A percentile compares a stretch with the other conserved stretches of the same genome.
These are phyloP conservation scores for Dipteronia dyeriana DNA, from an alignment of 345 rosid species.

Conservation along the genomic window DNA sequence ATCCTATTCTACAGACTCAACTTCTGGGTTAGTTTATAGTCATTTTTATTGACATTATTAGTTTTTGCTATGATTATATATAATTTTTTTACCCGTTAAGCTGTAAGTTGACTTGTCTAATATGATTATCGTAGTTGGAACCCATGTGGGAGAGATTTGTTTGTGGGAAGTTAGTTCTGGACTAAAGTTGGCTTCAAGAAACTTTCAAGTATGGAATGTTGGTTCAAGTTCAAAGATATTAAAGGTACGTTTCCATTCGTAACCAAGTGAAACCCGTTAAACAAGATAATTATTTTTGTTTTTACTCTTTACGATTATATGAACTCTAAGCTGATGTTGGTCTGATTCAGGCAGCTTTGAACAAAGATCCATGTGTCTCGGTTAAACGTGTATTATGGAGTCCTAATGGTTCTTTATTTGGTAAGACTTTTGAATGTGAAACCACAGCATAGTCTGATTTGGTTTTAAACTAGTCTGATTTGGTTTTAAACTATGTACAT, in stretches of 20 bases:
- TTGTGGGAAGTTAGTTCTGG: constrained; percentile 45
- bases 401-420: constrained; percentile 44
- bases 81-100: not conserved
- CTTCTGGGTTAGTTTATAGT: constrained; percentile 41
- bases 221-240: constrained; percentile 31
- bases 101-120: constrained; percentile 14
- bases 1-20: constrained; percentile 40
- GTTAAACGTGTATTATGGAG: constrained; percentile 44
- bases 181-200: constrained; percentile 31
- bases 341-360: constrained; percentile 36
- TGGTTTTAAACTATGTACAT: not conserved
- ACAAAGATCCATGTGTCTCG: constrained; percentile 39
- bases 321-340: constrained; percentile 13
- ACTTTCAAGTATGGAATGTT: constrained; percentile 42
- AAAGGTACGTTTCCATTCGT: constrained; percentile 27
- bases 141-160: constrained; percentile 33
- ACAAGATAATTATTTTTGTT: not conserved
- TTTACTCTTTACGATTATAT: not conserved
- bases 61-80: constrained; percentile 10
- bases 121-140: constrained; percentile 38
- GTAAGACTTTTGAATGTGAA: constrained; percentile 25
- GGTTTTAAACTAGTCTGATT: not conserved
- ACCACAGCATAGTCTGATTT: too few species aligned
- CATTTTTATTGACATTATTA: constrained; percentile 9
- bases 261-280: not conserved